Base-by-base conservation (phyloP, 1,284 basidiomycete species). In the Trametes pubescens region DNA sequence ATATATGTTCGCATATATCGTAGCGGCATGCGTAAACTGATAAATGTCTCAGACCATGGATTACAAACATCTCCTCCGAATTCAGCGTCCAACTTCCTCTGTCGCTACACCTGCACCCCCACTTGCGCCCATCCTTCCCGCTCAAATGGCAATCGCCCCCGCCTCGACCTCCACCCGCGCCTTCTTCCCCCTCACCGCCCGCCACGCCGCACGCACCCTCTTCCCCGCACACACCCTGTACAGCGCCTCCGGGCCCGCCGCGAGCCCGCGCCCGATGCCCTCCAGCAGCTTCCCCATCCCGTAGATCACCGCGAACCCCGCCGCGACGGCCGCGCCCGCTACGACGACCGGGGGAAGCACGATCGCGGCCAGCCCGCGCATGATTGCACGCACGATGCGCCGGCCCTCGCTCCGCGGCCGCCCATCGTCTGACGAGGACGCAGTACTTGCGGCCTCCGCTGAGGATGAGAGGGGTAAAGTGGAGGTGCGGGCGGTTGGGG, bases 271-370 rank as follows among this genome's bases (percentile, higher is more conserved):
- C 49, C 67, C 67, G 38, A 57, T 44, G 2, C 52, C 64, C 61
- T 68, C 67, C n/a, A 68, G 49, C 49, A 65, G 10, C 59, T 59
- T 61, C 57, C 67, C 67, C 21, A 29, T 34, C 7, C 67, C 67
- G 52, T 64, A 68, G 6, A 68, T 9, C 46, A 57, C 59, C 35
- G 34, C 59, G n/a, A 37, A 52, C 14, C 46, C 59, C 6, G 54
- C 59, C 11, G 52, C 64, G 40, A 68, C 43, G n/a, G 24, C 59
- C 14, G 51, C 59, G 0, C n/a, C 56, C 5, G 35, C 22, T 29
- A 64, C 22, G 53, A 68, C 26, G 24, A 63, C 10, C 10, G 63
- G 63, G 8, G 66, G 66, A 29, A 65, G 38, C 24, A 57, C 44
- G 63, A 67, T 16, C 55, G 63, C 66, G 51, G 52, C 9, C 13